Percentiles rank a stretch among this genome's conserved stretches.
phyloP scores from a whole-genome alignment of 208 protist species.

The Acanthamoeba castellanii region DNA sequence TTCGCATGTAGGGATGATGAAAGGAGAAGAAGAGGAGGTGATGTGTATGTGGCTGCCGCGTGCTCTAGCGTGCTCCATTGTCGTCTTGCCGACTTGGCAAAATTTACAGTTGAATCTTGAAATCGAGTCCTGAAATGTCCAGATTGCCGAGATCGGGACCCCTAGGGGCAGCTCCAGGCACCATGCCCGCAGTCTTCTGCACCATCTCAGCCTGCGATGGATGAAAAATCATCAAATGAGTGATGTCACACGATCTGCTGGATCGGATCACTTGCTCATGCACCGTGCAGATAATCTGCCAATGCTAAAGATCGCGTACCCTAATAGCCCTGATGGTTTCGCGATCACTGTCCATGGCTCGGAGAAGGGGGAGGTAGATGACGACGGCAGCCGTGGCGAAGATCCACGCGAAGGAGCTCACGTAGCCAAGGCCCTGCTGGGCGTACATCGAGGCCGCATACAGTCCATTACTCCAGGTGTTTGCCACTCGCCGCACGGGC shows the following conservation, averaged over 20 bases:
- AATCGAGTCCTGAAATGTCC: constrained; percentile 30
- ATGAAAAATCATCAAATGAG: neutral
- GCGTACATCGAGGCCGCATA: neutral
- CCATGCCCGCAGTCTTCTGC: constrained; percentile 19
- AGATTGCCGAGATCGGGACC: neutral
- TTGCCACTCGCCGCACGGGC: neutral
- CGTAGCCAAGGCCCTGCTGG: neutral
- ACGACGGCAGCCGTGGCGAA: constrained; percentile 8
- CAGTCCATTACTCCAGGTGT: neutral
- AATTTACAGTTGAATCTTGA: constrained; percentile 65
- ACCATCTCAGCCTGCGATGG: neutral
- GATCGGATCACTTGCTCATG: neutral
- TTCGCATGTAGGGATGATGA: neutral
- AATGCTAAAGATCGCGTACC: neutral
- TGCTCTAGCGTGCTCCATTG: neutral
- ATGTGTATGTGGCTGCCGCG: neutral
- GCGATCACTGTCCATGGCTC: constrained; percentile 33
- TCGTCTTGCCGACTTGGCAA: neutral
- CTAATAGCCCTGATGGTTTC: neutral
- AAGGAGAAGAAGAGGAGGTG: neutral
- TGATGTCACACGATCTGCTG: neutral
- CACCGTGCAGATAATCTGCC: neutral
- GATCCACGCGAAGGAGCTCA: neutral
- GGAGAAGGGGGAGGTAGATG: constrained; percentile 20
- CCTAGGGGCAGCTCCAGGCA: neutral